These are phyloP conservation scores for Boletellus deceptivus DNA, from an alignment of 1,284 basidiomycete genomes.

Conservation along the genomic window DNA sequence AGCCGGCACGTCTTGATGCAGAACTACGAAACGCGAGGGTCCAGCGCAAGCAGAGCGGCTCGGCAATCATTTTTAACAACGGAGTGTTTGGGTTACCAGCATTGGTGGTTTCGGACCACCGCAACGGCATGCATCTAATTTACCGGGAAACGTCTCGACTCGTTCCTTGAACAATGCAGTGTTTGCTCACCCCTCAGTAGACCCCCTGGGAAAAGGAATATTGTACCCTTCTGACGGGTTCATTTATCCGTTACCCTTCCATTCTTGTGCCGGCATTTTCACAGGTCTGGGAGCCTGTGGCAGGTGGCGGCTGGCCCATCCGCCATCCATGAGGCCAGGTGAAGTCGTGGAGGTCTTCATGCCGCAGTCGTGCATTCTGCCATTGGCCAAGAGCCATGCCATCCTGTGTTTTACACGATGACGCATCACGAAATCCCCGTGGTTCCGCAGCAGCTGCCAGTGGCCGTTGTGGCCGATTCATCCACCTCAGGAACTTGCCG, in stretches of 20 bases:
- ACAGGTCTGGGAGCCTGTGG: background rate
- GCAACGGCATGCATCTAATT: too few species aligned
- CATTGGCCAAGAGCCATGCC: background rate
- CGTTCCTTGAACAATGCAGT: background rate
- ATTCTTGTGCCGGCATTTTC: background rate
- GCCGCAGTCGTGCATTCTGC: background rate
- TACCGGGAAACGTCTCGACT: background rate
- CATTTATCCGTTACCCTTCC: background rate
- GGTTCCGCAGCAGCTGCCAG: background rate
- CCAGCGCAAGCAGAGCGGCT: too few species aligned
- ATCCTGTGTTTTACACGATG: background rate
- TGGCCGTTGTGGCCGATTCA: too few species aligned
- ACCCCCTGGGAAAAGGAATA: background rate
- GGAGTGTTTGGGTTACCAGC: too few species aligned
- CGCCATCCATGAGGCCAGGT: background rate
- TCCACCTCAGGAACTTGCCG: too few species aligned
- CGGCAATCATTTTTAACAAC: background rate
- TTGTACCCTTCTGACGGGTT: background rate
- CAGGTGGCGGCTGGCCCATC: background rate
- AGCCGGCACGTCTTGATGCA: too few species aligned
- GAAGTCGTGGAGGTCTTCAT: background rate
- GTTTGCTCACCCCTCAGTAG: conserved; percentile 1
- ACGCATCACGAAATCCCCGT: background rate
- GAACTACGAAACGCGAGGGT: too few species aligned
- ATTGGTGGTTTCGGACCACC: background rate